Base-by-base conservation (phyloP, 352 stramenopile genomes). In the Phytophthora pistaciae region DNA sequence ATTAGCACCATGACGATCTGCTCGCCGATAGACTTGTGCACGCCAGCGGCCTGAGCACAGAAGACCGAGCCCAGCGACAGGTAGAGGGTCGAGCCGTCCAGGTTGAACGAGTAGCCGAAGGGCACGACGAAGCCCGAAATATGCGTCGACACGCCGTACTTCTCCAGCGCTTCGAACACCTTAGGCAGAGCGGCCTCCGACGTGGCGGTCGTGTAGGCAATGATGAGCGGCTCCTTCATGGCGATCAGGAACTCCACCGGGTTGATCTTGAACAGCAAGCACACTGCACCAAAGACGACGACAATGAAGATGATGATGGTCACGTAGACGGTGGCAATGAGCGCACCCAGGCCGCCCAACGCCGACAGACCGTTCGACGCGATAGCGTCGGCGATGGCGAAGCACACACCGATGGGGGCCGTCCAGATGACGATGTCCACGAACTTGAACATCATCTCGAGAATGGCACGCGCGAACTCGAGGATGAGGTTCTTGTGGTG, bases 401-500 rank as follows among this genome's bases (percentile, higher is more conserved):
- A 88, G 68, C 78, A 88, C 31, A 91, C 83, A 62, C 83, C 80
- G 27, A 91, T 63, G 5, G 83, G 80, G 3, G 83, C 80, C 4
- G 80, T 83, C 83, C 83, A 91, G 60, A 91, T 87, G 48, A 91
- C 74, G 66, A 91, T 88, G 61, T 87, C 76, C 6, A 88, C 80
- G 56, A 91, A 87, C 61, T 86, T 88, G 67, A 91, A 91, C 80
- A 88, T 88, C 75, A 88, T 85, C 64, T 87, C 77, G 23, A 91
- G 82, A 3, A 91, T 74, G 1, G 83, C 80, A 2, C 72, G 69
- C 0, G 78, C 49, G 10, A 83, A 77, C 3, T 84, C 62, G 18
- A 91, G 62, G 55, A 90, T 84, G 23, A 84, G 42, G 0, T 57
- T 20, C 69, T 91, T 91, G 66, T 69, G 74, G 48, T 85, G 25